phyloP scores from a whole-genome alignment of 352 stramenopile species.

The Phytophthora hibernalis region DNA sequence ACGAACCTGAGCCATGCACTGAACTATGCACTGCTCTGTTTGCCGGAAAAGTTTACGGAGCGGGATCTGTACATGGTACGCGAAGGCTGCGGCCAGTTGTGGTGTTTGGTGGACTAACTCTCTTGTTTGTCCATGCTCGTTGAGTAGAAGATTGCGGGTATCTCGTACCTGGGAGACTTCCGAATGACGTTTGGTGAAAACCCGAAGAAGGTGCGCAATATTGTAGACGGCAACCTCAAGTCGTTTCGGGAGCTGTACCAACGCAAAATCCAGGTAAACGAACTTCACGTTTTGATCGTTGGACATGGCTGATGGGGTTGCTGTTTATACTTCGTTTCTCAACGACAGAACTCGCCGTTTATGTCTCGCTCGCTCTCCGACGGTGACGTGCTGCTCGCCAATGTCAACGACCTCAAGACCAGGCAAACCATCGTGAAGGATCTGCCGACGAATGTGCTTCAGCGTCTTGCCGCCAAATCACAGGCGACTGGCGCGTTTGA shows the following conservation, averaged over 20 bases:
- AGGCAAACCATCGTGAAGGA: constrained; percentile 56
- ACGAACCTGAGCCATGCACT: constrained; percentile 79
- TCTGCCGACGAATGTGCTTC: constrained; percentile 60
- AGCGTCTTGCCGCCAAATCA: constrained; percentile 43
- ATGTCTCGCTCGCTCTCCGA: constrained; percentile 59
- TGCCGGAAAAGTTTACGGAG: constrained; percentile 85
- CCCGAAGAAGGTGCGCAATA: constrained; percentile 92
- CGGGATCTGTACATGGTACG: constrained; percentile 86
- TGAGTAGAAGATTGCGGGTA: constrained; percentile 84
- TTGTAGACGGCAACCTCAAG: constrained; percentile 86
- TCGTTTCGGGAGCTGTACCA: constrained; percentile 81
- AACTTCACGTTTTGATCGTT: neutral
- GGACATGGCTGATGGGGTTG: constrained; percentile 2
- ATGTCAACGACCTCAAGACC: constrained; percentile 43
- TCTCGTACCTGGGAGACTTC: constrained; percentile 92
- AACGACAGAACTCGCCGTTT: constrained; percentile 67
- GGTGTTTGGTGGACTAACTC: constrained; percentile 3
- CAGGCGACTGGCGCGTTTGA: constrained; percentile 32
- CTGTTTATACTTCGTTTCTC: neutral
- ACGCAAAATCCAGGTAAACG: constrained; percentile 71
- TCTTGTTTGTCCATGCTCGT: constrained; percentile 1
- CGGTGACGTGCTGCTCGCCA: constrained; percentile 54
- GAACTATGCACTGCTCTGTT: constrained; percentile 73
- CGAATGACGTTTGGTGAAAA: constrained; percentile 93
- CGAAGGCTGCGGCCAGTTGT: neutral